Conservation (phyloP, 2,329 filamentous ascomycete genomes). For the Ceratocystis eucalypticola region DNA sequence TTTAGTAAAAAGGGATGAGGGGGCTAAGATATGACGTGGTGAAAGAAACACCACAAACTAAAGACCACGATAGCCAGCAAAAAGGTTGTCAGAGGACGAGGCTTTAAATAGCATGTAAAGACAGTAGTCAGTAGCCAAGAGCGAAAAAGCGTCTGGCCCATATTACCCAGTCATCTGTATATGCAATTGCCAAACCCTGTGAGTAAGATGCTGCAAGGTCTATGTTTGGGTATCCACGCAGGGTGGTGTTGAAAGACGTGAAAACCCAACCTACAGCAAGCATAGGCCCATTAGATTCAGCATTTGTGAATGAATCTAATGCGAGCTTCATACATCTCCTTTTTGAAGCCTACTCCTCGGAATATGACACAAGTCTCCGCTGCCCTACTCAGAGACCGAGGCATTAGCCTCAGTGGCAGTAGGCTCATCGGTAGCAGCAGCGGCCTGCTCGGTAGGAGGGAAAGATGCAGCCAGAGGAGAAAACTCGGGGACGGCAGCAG, state of each 20-base stretch:
- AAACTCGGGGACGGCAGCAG: slow-evolving; percentile 31
- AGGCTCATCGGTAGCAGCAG: background rate
- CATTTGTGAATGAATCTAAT: background rate
- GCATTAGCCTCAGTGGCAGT: background rate
- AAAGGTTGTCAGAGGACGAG: background rate
- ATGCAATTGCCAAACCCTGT: background rate
- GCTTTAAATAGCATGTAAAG: background rate
- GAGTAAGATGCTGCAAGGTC: background rate
- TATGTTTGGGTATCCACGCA: background rate
- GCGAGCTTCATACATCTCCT: background rate
- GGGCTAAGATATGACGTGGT: background rate
- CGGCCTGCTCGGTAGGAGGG: background rate
- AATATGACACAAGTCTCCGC: background rate
- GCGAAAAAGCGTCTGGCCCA: background rate
- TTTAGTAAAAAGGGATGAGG: background rate
- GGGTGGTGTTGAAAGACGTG: background rate
- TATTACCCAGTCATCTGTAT: background rate
- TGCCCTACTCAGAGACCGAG: background rate
- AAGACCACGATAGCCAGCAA: background rate
- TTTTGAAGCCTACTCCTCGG: background rate
- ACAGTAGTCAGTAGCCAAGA: background rate
- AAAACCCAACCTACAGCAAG: background rate
- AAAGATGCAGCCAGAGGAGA: slow-evolving; percentile 23
- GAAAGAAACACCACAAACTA: background rate
- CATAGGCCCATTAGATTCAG: background rate